phyloP scores from a whole-genome alignment of 805 yeast species.

The Pichia rugopelliculosa region DNA sequence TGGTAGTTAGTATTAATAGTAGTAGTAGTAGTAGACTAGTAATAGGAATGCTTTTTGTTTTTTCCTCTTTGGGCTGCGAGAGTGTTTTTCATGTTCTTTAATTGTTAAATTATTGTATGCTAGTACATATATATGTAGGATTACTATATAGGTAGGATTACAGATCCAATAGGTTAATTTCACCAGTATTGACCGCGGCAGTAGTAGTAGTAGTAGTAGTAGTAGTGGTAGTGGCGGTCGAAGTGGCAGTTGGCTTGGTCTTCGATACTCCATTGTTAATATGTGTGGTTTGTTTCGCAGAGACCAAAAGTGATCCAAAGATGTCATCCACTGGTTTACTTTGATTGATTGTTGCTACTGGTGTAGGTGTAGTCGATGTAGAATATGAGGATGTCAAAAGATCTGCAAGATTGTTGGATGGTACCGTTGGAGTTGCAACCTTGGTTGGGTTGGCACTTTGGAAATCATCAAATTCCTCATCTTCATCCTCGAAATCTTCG shows the following conservation, averaged over 20 bases:
- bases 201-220: too few relatives aligned
- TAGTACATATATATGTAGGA: background rate
- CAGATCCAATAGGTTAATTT: background rate
- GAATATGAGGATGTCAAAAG: background rate
- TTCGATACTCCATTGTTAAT: too few relatives aligned
- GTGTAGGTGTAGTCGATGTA: slow-evolving; percentile 5
- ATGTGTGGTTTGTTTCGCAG: background rate
- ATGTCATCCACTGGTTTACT: slow-evolving; percentile 16
- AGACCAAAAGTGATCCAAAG: background rate
- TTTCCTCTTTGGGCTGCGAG: background rate
- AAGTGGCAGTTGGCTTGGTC: background rate
- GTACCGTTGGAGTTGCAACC: slow-evolving; percentile 14
- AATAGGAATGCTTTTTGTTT: too few relatives aligned
- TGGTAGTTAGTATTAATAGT: too few relatives aligned
- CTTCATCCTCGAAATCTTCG: slow-evolving; percentile 30
- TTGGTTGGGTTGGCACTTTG: slow-evolving; percentile 61
- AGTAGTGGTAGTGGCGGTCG: background rate
- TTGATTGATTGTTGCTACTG: slow-evolving; percentile 19
- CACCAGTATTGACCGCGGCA: too few relatives aligned
- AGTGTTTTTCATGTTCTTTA: background rate
- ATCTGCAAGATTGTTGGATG: slow-evolving; percentile 5
- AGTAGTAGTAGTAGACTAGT: too few relatives aligned
- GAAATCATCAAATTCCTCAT: slow-evolving; percentile 73
- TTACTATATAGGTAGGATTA: background rate
- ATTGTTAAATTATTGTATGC: too few relatives aligned